Evolutionary conservation across 1,139 yeast species (phyloP), one percentile per base, ranked within the genome.

Genomic region (Saccharomycopsis hybrid): DNA sequence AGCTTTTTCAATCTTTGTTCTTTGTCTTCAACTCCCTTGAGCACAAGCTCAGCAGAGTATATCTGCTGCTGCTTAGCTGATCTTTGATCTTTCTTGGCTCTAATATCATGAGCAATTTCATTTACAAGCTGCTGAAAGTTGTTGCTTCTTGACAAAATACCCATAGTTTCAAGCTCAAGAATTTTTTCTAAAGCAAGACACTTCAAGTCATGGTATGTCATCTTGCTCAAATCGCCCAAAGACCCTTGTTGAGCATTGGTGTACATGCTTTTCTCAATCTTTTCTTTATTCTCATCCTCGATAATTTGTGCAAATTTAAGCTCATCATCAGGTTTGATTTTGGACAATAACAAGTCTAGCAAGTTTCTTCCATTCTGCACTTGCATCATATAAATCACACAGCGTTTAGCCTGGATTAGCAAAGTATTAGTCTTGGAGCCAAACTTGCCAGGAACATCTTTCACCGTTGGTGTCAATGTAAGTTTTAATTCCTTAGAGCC

Each of bases 21-120:
- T 63, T 86, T 86, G 49, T 79, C 82, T 27, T 70, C 68, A 56
- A 88, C 67, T 56, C 82, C 78, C 5, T 70, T 67, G 49, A 85
- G 63, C 0, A 95, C 82, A 40, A 74, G 77, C 41, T 72, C 67
- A 2, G 90, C 82, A 29, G 78, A 70, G 24, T 71, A 72, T 52
- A 86, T 68, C 60, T 88, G 95, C 38, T 76, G 72, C 49, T 73
- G 72, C 31, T 95, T 72, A 39, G 76, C 71, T 8, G 74, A 64
- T 54, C 95, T 74, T 55, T 86, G 85, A 51, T 80, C 76, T 56
- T 82, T 81, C 60, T 89, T 89, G 39, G 87, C 80, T 60, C 82
- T 81, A 58, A 92, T 88, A 57, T 92, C 97, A 49, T 76, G 68
- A 0, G 96, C 96, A 55, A 94, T 84, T 55, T 85, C 87, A 61